Percentiles rank a stretch among this genome's conserved stretches.
Evolutionary conservation across 2,329 filamentous ascomycete genomes (phyloP).

Genomic region (Fusarium siculi): DNA sequence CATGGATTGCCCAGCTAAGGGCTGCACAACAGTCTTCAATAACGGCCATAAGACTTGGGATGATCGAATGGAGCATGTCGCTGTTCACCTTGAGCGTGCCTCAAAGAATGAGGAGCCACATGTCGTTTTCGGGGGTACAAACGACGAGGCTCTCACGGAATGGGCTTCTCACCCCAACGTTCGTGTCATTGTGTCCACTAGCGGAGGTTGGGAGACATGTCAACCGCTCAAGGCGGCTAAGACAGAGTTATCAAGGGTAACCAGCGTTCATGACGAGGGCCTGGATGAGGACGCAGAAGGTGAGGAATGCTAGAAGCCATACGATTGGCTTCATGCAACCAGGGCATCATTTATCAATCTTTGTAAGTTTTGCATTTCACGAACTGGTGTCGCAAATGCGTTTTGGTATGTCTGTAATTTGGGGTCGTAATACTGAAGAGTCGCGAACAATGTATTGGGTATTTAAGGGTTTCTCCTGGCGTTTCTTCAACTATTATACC

Average conservation of each 20-base stretch:
- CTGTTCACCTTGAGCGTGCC: slow-evolving; percentile 75
- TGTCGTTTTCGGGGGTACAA: slow-evolving; percentile 53
- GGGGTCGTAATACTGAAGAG: background rate
- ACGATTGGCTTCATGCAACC: background rate
- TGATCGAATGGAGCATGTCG: slow-evolving; percentile 87
- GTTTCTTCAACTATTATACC: slow-evolving; percentile 20
- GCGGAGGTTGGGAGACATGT: slow-evolving; percentile 49
- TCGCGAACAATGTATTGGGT: background rate
- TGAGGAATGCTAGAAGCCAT: slow-evolving; percentile 34
- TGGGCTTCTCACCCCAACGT: slow-evolving; percentile 55
- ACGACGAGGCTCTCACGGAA: slow-evolving; percentile 52
- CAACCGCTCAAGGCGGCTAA: slow-evolving; percentile 44
- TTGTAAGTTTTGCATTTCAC: background rate
- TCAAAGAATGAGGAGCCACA: slow-evolving; percentile 42
- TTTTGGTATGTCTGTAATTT: background rate
- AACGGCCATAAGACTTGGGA: slow-evolving; percentile 77
- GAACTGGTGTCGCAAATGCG: background rate
- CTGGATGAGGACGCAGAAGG: slow-evolving; percentile 46
- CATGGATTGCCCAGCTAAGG: slow-evolving; percentile 69
- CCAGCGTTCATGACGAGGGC: background rate
- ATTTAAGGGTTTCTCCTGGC: background rate
- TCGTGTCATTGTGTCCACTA: slow-evolving; percentile 48
- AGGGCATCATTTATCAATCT: background rate
- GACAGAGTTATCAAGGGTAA: slow-evolving; percentile 17
- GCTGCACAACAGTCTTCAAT: slow-evolving; percentile 70